Evolutionary conservation across 257 asterid genomes (phyloP).

Genomic region (Ophiorrhiza pumila): DNA sequence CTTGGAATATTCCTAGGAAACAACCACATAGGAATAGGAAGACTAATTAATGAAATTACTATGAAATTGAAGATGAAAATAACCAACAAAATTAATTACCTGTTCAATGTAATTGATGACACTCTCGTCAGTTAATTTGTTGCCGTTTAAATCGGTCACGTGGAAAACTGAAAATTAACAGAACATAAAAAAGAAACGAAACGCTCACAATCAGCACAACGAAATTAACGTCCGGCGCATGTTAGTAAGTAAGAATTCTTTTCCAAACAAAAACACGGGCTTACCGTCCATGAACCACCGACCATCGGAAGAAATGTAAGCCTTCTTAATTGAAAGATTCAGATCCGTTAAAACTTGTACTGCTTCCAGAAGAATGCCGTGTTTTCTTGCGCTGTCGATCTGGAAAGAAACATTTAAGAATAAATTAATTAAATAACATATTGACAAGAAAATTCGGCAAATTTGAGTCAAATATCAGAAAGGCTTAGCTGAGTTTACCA

Average conservation of each 20-base stretch:
- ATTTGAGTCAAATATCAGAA: slow-evolving; percentile 3
- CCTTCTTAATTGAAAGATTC: slow-evolving; percentile 87
- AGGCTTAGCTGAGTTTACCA: slow-evolving; percentile 42
- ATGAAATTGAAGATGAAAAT: too few species aligned
- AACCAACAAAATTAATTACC: slow-evolving; percentile 33
- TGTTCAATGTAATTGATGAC: slow-evolving; percentile 81
- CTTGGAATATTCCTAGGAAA: not conserved
- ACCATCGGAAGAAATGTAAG: slow-evolving; percentile 90
- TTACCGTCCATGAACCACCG: slow-evolving; percentile 99
- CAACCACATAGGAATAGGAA: not conserved
- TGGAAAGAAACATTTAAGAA: slow-evolving; percentile 14
- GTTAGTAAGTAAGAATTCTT: slow-evolving; percentile 14
- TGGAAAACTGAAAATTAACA: slow-evolving; percentile 74
- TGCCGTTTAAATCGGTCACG: slow-evolving; percentile 86
- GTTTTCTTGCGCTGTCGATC: slow-evolving; percentile 92
- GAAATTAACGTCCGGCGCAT: not conserved
- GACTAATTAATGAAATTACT: not conserved
- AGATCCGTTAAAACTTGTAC: slow-evolving; percentile 93
- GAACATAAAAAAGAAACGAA: slow-evolving; percentile 22
- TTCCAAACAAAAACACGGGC: slow-evolving; percentile 3
- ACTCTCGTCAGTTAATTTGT: slow-evolving; percentile 83
- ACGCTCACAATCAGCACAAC: slow-evolving; percentile 27
- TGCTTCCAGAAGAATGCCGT: slow-evolving; percentile 89
- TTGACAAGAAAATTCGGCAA: not conserved
- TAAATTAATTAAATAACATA: not conserved